Evolutionary conservation across 2,329 filamentous ascomycete genomes (phyloP), one percentile per base, ranked within the genome.

Genomic region (Shiraia bambusicola): DNA sequence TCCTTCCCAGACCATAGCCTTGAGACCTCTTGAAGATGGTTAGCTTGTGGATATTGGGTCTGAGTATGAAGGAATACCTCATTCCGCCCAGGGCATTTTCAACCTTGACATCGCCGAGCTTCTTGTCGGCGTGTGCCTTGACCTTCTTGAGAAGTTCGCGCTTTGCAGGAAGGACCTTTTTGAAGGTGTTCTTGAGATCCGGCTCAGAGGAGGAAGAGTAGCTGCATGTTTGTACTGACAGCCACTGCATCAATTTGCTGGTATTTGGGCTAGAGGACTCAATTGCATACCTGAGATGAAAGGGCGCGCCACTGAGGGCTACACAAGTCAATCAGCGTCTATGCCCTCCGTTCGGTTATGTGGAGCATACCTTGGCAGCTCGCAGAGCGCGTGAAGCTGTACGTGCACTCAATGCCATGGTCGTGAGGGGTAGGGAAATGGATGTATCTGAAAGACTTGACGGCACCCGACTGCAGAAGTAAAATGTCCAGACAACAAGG

Each of bases 1-100:
- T 33, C 93, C 93, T 73, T 98, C 93, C 93, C 93, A 98, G 40
- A 98, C 81, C 90, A 98, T 96, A 56, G 91, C 88, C 75, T 95
- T 96, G 56, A 98, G 81, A 28, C 92, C 92, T 72, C 77, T 80
- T 46, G 27, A 37, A 6, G 22, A 1, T 14, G 28, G 50, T 62
- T 34, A 61, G 44, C 30, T 30, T 8, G 11, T 19, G 8, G 30
- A 46, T 19, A 38, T 30, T 17, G 2, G 14, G 13, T 4, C 24
- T 11, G 11, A 4, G n/a, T 9, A 8, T 9, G 8, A 9, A 14
- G 28, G 31, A 54, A 36, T 71, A 79, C 75, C 91, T 87, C 93
- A 97, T 97, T 63, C 93, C 93, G 59, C 93, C 93, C 58, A 97
- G 82, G 15, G 88, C 88, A 73, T 93, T 95, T 72, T 92, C 88